These are phyloP conservation scores for Colletotrichum graminicola DNA, from an alignment of 2,329 filamentous ascomycete species.

Conservation along the genomic window DNA sequence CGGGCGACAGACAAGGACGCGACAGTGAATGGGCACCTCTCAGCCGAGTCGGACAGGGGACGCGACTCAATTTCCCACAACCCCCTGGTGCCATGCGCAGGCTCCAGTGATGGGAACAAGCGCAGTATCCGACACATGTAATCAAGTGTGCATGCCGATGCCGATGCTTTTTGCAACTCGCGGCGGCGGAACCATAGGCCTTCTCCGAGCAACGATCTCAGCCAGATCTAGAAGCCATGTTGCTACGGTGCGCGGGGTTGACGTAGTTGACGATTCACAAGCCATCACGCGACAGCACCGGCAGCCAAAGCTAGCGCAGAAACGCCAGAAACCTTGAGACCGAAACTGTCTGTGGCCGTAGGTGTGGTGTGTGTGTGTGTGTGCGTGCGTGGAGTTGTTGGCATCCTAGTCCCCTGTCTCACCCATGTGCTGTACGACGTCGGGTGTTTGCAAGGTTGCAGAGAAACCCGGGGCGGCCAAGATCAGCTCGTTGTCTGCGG, in stretches of 20 bases:
- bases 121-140: not conserved
- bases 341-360: not conserved
- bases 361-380: not conserved
- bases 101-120: constrained; percentile 25
- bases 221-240: constrained; percentile 3
- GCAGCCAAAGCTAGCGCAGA: not conserved
- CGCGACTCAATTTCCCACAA: constrained; percentile 25
- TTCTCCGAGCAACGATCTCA: not conserved
- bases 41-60: constrained; percentile 5
- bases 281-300: constrained; percentile 6
- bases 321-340: constrained; percentile 9
- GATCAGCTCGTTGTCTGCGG: constrained; percentile 33
- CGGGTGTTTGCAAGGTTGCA: constrained; percentile 28
- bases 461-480: constrained; percentile 41
- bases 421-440: constrained; percentile 25
- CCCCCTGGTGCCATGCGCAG: constrained; percentile 11
- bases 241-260: constrained; percentile 11
- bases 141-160: not conserved
- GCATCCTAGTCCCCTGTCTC: not conserved
- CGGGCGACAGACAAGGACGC: constrained; percentile 12
- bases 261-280: not conserved
- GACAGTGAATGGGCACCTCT: constrained; percentile 1
- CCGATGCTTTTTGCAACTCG: not conserved
- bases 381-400: not conserved
- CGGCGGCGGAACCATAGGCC: not conserved